These are phyloP conservation scores for Myriosclerotinia scirpicola DNA, from an alignment of 2,329 filamentous ascomycete genomes.

Conservation along the genomic window DNA sequence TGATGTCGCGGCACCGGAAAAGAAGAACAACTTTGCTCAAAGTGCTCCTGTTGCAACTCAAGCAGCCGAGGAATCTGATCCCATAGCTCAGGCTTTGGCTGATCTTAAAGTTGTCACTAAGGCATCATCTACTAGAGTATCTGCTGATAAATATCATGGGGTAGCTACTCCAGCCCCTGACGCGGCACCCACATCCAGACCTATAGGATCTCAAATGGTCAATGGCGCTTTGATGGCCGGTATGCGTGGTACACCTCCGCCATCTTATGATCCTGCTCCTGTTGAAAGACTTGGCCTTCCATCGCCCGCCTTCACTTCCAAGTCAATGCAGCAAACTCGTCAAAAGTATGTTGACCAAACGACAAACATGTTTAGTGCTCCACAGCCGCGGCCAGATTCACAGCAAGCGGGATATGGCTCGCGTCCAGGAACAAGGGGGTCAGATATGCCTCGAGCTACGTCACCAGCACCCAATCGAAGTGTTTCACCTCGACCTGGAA, in stretches of 20 bases:
- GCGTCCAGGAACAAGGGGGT: constrained; percentile 59
- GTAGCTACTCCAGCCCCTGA: constrained; percentile 76
- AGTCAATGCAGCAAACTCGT: constrained; percentile 93
- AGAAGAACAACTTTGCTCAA: constrained; percentile 48
- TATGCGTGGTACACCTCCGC: constrained; percentile 76
- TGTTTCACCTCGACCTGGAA: constrained; percentile 60
- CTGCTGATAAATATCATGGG: constrained; percentile 95
- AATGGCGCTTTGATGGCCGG: constrained; percentile 52
- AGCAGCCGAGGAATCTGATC: constrained; percentile 68
- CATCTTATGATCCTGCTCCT: constrained; percentile 71
- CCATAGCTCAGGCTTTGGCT: constrained; percentile 87
- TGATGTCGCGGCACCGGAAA: constrained; percentile 79
- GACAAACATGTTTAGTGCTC: constrained; percentile 67
- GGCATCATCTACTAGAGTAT: constrained; percentile 77
- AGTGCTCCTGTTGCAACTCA: constrained; percentile 42
- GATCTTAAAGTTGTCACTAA: constrained; percentile 88
- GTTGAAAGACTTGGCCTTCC: constrained; percentile 82
- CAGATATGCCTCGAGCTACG: constrained; percentile 57
- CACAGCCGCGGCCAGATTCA: constrained; percentile 38
- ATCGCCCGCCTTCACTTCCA: constrained; percentile 86
- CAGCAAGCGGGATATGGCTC: constrained; percentile 42
- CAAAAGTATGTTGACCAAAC: constrained; percentile 85
- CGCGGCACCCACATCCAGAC: constrained; percentile 45
- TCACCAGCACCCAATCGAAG: constrained; percentile 69
- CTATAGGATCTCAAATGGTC: constrained; percentile 44